phyloP scores from a whole-genome alignment of 352 stramenopile species.

The Globisporangium mamillatum region DNA sequence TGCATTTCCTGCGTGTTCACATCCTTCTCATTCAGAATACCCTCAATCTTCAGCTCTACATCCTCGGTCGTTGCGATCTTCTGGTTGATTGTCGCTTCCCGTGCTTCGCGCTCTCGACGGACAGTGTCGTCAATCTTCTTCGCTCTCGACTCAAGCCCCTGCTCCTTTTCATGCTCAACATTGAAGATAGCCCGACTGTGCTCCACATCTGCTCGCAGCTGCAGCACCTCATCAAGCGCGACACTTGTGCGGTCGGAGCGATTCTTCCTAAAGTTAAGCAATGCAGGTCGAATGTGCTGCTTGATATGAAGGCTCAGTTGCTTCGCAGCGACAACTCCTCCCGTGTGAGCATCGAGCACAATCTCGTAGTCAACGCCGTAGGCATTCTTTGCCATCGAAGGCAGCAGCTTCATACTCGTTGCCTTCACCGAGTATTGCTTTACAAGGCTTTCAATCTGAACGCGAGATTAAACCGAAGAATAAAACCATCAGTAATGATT shows the following conservation, averaged over 20 bases:
- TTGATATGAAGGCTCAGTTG: constrained; percentile 65
- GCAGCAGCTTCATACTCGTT: constrained; percentile 85
- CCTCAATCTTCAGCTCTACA: constrained; percentile 67
- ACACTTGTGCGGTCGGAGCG: constrained; percentile 48
- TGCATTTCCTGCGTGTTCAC: constrained; percentile 40
- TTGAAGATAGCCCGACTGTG: constrained; percentile 48
- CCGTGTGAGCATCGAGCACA: constrained; percentile 55
- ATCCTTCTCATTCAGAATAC: constrained; percentile 61
- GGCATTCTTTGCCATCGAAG: constrained; percentile 79
- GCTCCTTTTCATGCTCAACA: constrained; percentile 52
- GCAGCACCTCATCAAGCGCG: constrained; percentile 54
- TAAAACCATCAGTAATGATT: background rate
- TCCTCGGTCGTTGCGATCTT: constrained; percentile 59
- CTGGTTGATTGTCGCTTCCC: constrained; percentile 37
- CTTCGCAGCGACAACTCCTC: constrained; percentile 53
- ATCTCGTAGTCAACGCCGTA: constrained; percentile 74
- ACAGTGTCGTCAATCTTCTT: constrained; percentile 63
- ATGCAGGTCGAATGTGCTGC: constrained; percentile 47
- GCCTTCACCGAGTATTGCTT: constrained; percentile 80
- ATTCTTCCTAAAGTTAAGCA: constrained; percentile 65
- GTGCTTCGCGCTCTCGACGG: constrained; percentile 45
- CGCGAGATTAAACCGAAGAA: constrained; percentile 24
- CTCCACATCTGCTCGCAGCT: constrained; percentile 54
- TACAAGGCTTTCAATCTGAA: constrained; percentile 59
- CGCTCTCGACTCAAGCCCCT: constrained; percentile 36